Evolutionary conservation across 495 filamentous ascomycete genomes (phyloP), one percentile per base, ranked within the genome.

Genomic region (Aspergillus sclerotiicarbonarius): DNA sequence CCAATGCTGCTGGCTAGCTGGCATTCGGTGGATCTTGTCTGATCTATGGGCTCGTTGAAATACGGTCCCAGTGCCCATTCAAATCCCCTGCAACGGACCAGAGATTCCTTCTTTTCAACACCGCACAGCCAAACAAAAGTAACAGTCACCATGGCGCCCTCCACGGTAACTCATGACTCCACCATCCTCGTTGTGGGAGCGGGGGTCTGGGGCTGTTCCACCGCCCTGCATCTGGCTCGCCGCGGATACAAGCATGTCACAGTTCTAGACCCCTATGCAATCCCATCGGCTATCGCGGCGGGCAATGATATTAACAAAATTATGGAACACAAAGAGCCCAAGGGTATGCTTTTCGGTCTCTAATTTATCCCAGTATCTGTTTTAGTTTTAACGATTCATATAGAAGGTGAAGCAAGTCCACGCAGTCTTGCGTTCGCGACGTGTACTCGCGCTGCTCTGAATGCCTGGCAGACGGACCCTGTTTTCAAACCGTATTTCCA

Each of bases 271-370:
- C 65, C 69, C 6, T 62, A 76, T 51, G 54, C 61, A 0, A 61
- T 82, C 8, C 81, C 81, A 3, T 82, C 80, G 4, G 67, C 74
- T n/a, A 81, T 80, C 55, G 68, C 78, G 16, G 79, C 80, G 3
- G 80, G 80, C 3, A 84, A 82, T 57, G 81, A 83, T 54, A 61
- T 84, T 16, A 84, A 84, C 50, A 83, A 83, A 54, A 83, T 83
- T 52, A 76, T 82, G 65, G 80, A 84, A 60, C 71, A 74, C 51
- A 68, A 66, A 45, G 70, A 74, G 33, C 21, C 66, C n/a, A 73
- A 77, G 71, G 69, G 80, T 78, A 25, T 62, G 30, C 44, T 12
- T 8, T 6, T 21, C 32, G n/a, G n/a, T n/a, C n/a, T n/a, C n/a
- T n/a, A n/a, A n/a, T n/a, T n/a, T n/a, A n/a, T n/a, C 32, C 15